A percentile compares a stretch with the other conserved stretches of the same genome.
Conservation (phyloP, 169 alveolate species). For the Besnoitia besnoiti region DNA sequence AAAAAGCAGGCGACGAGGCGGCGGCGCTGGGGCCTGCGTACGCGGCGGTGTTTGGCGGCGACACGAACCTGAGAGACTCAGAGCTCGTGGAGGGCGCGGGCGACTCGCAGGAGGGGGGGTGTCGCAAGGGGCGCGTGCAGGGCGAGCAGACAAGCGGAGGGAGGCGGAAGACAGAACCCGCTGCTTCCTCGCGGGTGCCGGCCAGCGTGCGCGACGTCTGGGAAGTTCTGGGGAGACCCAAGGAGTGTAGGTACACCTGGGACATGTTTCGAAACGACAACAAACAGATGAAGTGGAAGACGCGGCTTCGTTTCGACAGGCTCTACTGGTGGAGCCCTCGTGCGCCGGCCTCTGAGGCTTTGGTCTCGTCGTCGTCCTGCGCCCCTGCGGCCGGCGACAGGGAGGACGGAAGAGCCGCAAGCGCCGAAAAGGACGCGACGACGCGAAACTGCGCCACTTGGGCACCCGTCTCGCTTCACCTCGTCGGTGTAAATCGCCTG, state of each 20-base stretch:
- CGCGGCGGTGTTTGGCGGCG: conserved; percentile 63
- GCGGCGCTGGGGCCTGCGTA: neutral
- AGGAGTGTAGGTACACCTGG: conserved; percentile 63
- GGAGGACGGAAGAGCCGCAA: neutral
- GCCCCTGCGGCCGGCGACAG: neutral
- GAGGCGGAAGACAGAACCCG: conserved; percentile 25
- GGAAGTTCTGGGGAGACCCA: conserved; percentile 59
- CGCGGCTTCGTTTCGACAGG: conserved; percentile 55
- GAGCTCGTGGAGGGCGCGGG: conserved; percentile 47
- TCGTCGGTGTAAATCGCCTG: conserved; percentile 44
- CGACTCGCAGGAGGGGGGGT: neutral
- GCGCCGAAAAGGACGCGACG: too few species aligned
- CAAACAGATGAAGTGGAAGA: conserved; percentile 40
- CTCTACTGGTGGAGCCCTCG: conserved; percentile 31
- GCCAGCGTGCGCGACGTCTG: conserved; percentile 15
- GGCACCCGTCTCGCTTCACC: neutral
- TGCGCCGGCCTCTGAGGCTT: neutral
- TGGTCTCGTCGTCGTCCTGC: neutral
- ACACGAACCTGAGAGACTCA: conserved; percentile 49
- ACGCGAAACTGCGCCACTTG: conserved; percentile 25
- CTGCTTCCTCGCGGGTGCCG: neutral
- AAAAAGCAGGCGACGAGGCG: neutral
- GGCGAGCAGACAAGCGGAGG: neutral
- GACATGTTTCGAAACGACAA: conserved; percentile 62
- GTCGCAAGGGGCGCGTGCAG: neutral